These are phyloP conservation scores for Apiotrichum domesticum DNA, from an alignment of 1,284 basidiomycete species.

Conservation along the genomic window DNA sequence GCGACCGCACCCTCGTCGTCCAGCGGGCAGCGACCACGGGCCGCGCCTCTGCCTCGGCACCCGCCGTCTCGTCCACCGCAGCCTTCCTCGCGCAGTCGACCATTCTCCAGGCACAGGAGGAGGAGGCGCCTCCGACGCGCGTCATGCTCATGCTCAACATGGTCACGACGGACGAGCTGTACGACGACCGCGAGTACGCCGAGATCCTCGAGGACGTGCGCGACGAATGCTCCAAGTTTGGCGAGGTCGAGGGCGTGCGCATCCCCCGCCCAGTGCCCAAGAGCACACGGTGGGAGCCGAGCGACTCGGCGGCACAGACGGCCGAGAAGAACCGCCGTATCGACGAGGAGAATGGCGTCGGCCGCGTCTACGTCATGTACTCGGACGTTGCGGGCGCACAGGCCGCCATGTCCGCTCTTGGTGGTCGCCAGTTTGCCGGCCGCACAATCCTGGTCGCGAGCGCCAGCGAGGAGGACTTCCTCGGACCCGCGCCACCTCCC, in stretches of 20 bases:
- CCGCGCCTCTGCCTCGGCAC: constrained; percentile 31
- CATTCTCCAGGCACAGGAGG: constrained; percentile 60
- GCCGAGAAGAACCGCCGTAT: constrained; percentile 53
- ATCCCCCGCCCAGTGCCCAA: constrained; percentile 74
- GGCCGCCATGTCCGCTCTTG: constrained; percentile 71
- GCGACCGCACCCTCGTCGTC: constrained; percentile 92
- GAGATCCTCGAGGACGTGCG: constrained; percentile 94
- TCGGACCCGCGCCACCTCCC: constrained; percentile 40
- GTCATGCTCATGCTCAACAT: constrained; percentile 98
- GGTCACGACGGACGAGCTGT: constrained; percentile 90
- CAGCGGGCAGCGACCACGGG: constrained; percentile 65
- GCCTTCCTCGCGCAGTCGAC: constrained; percentile 59
- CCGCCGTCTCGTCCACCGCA: constrained; percentile 33
- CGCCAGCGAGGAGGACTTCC: constrained; percentile 45
- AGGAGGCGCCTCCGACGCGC: constrained; percentile 54
- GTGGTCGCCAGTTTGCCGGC: constrained; percentile 86
- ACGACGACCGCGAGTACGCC: constrained; percentile 84
- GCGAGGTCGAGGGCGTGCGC: constrained; percentile 73
- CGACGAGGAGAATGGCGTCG: constrained; percentile 85
- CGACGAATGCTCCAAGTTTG: constrained; percentile 82
- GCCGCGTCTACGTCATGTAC: constrained; percentile 88
- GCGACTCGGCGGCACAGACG: constrained; percentile 54
- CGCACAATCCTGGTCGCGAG: constrained; percentile 63
- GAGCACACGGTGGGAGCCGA: constrained; percentile 70
- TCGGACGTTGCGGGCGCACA: constrained; percentile 57